Percentiles rank a stretch among this genome's conserved stretches.
These are phyloP conservation scores for Sporisorium iseilematis-ciliati DNA, from an alignment of 1,284 basidiomycete genomes.

Conservation along the genomic window DNA sequence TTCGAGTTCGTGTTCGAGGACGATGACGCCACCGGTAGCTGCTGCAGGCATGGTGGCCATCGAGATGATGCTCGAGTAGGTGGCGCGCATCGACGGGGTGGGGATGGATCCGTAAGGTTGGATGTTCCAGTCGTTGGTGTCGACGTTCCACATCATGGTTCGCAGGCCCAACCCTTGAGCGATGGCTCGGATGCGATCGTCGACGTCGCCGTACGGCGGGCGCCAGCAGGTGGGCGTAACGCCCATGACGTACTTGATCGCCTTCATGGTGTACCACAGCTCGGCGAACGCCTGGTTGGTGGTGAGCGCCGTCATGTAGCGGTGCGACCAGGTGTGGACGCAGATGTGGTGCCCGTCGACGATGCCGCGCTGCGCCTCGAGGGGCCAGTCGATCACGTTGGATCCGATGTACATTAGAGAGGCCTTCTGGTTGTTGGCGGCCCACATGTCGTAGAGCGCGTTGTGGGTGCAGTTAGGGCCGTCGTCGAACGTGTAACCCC, in stretches of 20 bases:
- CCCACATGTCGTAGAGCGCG: constrained; percentile 73
- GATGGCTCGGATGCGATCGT: constrained; percentile 73
- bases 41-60: constrained; percentile 66
- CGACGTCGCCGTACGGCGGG: constrained; percentile 73
- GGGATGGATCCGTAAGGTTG: constrained; percentile 66
- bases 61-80: constrained; percentile 71
- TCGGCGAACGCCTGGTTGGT: constrained; percentile 73
- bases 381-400: constrained; percentile 74
- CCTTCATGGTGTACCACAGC: constrained; percentile 73
- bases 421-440: constrained; percentile 72
- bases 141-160: constrained; percentile 72
- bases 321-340: constrained; percentile 71
- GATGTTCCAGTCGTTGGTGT: constrained; percentile 71
- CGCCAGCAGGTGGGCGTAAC: constrained; percentile 72
- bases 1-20: constrained; percentile 63
- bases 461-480: constrained; percentile 72
- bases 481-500: constrained; percentile 73
- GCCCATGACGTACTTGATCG: constrained; percentile 73
- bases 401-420: constrained; percentile 72
- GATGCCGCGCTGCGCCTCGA: constrained; percentile 72
- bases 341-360: constrained; percentile 58
- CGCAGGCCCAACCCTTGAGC: constrained; percentile 72
- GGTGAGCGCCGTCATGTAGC: constrained; percentile 72
- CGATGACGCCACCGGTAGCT: constrained; percentile 69
- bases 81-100: constrained; percentile 63